Base-by-base conservation (phyloP, 2,329 filamentous ascomycete genomes). In the Phialophora expanda region DNA sequence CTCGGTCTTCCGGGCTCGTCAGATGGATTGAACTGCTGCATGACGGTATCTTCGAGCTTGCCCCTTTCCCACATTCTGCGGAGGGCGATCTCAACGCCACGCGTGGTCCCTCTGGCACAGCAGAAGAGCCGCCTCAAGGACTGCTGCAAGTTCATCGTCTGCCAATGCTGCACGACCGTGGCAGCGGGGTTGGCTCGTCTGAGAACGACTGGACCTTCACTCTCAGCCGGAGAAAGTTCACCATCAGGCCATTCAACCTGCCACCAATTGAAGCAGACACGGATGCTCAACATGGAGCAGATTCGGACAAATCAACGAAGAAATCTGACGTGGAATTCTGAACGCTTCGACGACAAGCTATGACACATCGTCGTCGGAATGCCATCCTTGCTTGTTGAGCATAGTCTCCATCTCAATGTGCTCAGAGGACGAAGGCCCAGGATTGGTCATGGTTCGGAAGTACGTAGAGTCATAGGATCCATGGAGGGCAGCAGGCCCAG, bases 131-230 rank as follows among this genome's bases (percentile, higher is more conserved):
- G 64, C 89, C 90, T 1, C 94, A 98, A 75, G 95, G 95, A 0
- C 86, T 98, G 78, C 80, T 98, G 20, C 90, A 89, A 68, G 86
- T 96, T 0, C 92, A 96, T 76, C 89, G 89, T 61, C 78, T 98
- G 41, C 94, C 95, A 0, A 83, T 97, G 0, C 89, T 92, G 70
- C 91, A 96, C 66, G 94, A 98, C 75, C 92, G 91, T 71, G 94
- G 95, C 1, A 92, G 92, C 14, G 89, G 87, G 9, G 84, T 86
- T 46, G 86, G 86, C 65, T 88, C 87, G 68, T 84, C 89, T 61
- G 88, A 91, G 26, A 91, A 96, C 74, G 93, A 97, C 78, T 85
- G 97, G 78, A 93, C 93, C 4, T 99, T 99, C 77, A 93, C 89
- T 67, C 80, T 99, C 59, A 97, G 92, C 76, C 85, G 92, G 73